Base-by-base conservation (phyloP, 352 stramenopile genomes). In the Phytophthora aleatoria region DNA sequence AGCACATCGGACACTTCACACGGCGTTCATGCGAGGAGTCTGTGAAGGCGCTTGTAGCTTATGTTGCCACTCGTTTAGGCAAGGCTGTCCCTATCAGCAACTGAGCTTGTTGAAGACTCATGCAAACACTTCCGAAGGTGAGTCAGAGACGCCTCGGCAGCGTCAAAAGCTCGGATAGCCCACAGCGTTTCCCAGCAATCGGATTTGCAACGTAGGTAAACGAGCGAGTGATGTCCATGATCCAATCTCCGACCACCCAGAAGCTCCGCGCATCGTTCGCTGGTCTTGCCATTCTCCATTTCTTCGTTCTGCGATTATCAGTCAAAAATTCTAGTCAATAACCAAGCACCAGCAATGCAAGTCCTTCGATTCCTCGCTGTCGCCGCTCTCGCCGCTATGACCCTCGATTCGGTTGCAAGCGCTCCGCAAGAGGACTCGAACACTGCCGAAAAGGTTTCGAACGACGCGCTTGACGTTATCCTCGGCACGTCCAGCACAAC, bases 381-480 rank as follows among this genome's bases (percentile, higher is more conserved):
- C 28, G 35, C 20, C 24, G 28, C 48, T 35, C 13, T 68, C 42
- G 30, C 36, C 15, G 36, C 43, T 28, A 13, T 43, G 8, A 15
- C 42, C 16, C 16, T 73, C 48, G 27, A 73, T 20, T 50, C 43
- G 9, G 53, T 57, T n/a, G 15, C 41, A 24, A 55, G 64, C n/a
- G 31, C 27, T 1, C 50, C 56, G 10, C n/a, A 57, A 39, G 45
- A 16, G 13, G 58, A 66, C n/a, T 66, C 63, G 12, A 55, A 35
- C 27, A 71, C 63, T 13, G 39, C 43, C 10, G 50, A 59, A 9
- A 33, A 56, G 13, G 35, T 57, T 39, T 55, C 63, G 2, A 30
- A 64, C 15, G 53, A 69, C 42, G 50, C 52, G 7, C 51, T 59
- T 3, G 64, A 73, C 30, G 64, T 73, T 20, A 73, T 73, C 53